Conservation (phyloP, 176 grass and related monocot genomes). For the Musa beccarii region DNA sequence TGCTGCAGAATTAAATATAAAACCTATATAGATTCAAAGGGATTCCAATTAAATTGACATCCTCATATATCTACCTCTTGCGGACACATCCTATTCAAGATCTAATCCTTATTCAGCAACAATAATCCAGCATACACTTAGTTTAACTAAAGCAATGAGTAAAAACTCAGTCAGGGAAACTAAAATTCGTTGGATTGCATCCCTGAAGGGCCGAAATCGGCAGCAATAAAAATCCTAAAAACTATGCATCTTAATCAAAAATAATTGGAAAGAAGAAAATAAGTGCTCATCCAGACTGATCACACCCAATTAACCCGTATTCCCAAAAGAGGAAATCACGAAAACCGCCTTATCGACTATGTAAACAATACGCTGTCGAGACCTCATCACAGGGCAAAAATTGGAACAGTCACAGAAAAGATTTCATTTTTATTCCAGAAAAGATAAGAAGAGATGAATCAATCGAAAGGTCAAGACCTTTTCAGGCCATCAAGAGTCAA, state of each 20-base stretch:
- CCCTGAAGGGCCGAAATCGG: too few species aligned
- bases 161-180: too few species aligned
- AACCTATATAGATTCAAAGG: conserved; percentile 13
- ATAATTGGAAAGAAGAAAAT: background rate
- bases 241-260: background rate
- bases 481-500: background rate
- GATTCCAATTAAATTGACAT: background rate
- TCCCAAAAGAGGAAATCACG: too few species aligned
- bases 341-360: too few species aligned
- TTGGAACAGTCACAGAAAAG: too few species aligned
- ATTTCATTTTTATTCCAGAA: too few species aligned
- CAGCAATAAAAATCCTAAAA: background rate
- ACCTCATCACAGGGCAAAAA: too few species aligned
- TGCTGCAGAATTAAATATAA: conserved; percentile 32
- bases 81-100: background rate
- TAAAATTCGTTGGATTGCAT: too few species aligned
- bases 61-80: background rate
- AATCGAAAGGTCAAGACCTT: background rate
- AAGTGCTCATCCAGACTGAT: background rate
- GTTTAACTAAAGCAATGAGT: too few species aligned
- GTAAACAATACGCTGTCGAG: too few species aligned
- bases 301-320: too few species aligned
- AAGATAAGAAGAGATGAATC: too few species aligned
- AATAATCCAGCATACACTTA: background rate
- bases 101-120: background rate